Evolutionary conservation across 768 basidiomycete species (phyloP).

Genomic region (Pleurotus djamor): DNA sequence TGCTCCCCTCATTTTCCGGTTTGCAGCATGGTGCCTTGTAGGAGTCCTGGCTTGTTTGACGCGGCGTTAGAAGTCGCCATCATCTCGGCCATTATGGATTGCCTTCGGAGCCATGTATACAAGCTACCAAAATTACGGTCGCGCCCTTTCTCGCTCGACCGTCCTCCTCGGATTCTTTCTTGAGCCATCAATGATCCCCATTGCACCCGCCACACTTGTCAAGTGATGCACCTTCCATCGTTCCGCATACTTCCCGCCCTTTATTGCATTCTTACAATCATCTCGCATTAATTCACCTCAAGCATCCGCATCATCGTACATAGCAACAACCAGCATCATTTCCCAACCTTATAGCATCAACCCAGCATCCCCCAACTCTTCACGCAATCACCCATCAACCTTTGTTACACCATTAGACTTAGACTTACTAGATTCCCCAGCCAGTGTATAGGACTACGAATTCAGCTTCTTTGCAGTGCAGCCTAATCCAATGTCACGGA

Average conservation of each 20-base stretch:
- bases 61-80: not conserved
- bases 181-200: not conserved
- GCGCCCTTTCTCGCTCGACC: not conserved
- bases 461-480: not conserved
- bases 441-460: not conserved
- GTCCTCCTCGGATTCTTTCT: conserved; percentile 1
- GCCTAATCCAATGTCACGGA: not conserved
- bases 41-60: not conserved
- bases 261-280: not conserved
- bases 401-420: conserved; percentile 3
- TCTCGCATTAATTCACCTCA: not conserved
- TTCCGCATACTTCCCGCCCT: not conserved
- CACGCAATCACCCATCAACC: conserved; percentile 2
- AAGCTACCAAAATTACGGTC: not conserved
- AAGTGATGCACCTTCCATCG: not conserved
- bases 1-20: conserved; percentile 17
- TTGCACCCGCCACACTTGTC: not conserved
- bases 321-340: not conserved
- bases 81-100: conserved; percentile 3
- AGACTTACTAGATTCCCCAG: not conserved
- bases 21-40: conserved; percentile 5
- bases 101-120: not conserved
- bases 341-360: not conserved
- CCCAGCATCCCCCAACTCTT: not conserved
- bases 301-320: not conserved